Evolutionary conservation across 306 rosid species (phyloP), one percentile per base, ranked within the genome.

Genomic region (Pyrus bretschneideri): DNA sequence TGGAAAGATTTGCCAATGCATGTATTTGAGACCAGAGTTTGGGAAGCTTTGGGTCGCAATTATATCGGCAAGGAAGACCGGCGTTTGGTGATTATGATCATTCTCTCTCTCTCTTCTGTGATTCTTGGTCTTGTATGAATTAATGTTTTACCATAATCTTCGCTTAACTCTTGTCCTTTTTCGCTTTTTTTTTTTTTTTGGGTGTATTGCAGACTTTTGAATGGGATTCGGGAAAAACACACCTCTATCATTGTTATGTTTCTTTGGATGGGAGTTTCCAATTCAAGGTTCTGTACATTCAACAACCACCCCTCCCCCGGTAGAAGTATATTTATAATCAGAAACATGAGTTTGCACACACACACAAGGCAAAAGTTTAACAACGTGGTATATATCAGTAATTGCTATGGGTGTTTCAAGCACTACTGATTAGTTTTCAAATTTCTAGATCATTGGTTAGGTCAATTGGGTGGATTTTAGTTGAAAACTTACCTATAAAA

Each of bases 211-310:
- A 93, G 98, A 60, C 52, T 61, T 68, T 30, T 77, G 90, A 88
- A 3, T 91, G 97, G 98, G 91, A 93, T 80, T 67, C 83, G 18
- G 77, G 81, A 70, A 80, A 52, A 79, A 73, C 97, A 5, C 83
- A 74, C 70, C 35, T 84, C 42, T 93, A 89, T 54, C 82, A 89
- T 19, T 89, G 98, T 76, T 23, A 87, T 72, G 91, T 93, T 76
- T 75, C 79, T 71, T 3, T 70, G 19, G 78, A 85, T 68, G 97
- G 96, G 74, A 80, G 79, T 71, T 75, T 71, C 73, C 83, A 23
- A 60, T 87, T 93, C 82, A 91, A 93, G 98, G 98, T 93, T 71
- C 72, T 38, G 89, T 69, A 46, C 33, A 6, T 80, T 67, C 30
- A 46, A 42, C 45, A 42, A 3, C 45, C 45, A 42, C 45, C 45